Base-by-base conservation (phyloP, 1,284 basidiomycete genomes). In the Pascua guehoae region DNA sequence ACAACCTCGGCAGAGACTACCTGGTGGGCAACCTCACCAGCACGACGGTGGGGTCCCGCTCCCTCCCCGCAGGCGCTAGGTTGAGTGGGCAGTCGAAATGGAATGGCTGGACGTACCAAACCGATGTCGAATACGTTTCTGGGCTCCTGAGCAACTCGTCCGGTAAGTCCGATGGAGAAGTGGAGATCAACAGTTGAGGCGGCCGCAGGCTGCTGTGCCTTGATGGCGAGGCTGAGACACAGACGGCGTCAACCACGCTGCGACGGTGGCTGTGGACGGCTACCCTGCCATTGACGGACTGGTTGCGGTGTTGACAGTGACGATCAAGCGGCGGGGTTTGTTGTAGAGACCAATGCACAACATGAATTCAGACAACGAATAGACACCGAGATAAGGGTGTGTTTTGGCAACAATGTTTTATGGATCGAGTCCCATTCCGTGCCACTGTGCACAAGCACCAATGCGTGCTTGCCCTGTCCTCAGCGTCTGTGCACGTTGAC, bases 201-300 rank as follows among this genome's bases (percentile, higher is more conserved):
- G 16, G 17, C 3, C 17, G 38, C 47, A 39, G 24, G 41, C 37
- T 3, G 4, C 24, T 32, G 24, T 32, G 24, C 24, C 24, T 32
- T 32, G 24, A 3, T 32, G 24, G 24, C 24, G 24, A 32, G 24
- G 24, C 24, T 32, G 17, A 24, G 38, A 16, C 38, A 48, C 52
- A 69, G 71, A 81, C 8, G 87, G 84, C 5, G 84, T 96, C 67
- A 96, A 96, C 54, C 90, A 92, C 73, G 83, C 82, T 60, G 49
- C 80, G 41, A 82, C 79, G 37, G 88, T 95, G 7, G 81, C 78
- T n/a, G 75, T 81, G 12, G 67, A 83, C 46, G 85, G 84, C 3
- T 67, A 78, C 14, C 85, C 84, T 52, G 85, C 91, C 0, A 81
- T 86, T 5, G 93, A 97, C 71, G 93, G 93, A 0, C 79, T 92